Base-by-base conservation (phyloP, 2,329 filamentous ascomycete genomes). In the Calonectria pseudoturangicola region DNA sequence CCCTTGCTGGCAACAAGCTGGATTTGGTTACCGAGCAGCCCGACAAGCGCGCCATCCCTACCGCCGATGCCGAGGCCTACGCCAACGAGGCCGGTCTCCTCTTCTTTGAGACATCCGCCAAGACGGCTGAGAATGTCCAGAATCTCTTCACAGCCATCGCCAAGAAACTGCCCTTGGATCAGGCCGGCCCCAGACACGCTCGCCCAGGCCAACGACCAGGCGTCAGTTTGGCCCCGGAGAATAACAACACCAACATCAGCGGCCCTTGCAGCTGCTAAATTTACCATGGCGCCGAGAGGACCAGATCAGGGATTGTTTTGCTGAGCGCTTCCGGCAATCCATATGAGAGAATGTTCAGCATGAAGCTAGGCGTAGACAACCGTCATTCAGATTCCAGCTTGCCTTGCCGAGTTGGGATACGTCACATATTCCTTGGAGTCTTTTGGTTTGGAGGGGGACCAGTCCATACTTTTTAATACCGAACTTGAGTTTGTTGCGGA, bases 21-120 rank as follows among this genome's bases (percentile, higher is more conserved):
- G 97, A 99, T 90, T 88, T 99, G 79, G 97, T 98, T 75, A 96
- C 92, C 75, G 96, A 98, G 82, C 94, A 95, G 83, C 96, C 96
- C 60, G 96, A 98, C 84, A 98, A 98, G 91, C 94, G 97, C 82
- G 97, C 96, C 50, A 97, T 99, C 74, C 84, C 93, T 73, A 93
- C 94, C 27, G 93, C 93, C 78, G 97, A 99, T 80, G 97, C 97
- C 77, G 95, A 98, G 86, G 95, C 96, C 68, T 99, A 99, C 83
- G 96, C 97, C 67, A 93, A 92, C 78, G 97, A 99, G 86, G 95
- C 96, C 64, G 95, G 95, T 50, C 91, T 99, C 7, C 90, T 99
- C 67, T 99, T 99, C 89, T 99, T 99, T 84, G 97, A 99, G 86
- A 99, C 97, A 4, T 98, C 96, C 13, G 97, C 97, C 77, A 99